phyloP scores from a whole-genome alignment of 78 protist genomes.

The Diacronema lutheri region DNA sequence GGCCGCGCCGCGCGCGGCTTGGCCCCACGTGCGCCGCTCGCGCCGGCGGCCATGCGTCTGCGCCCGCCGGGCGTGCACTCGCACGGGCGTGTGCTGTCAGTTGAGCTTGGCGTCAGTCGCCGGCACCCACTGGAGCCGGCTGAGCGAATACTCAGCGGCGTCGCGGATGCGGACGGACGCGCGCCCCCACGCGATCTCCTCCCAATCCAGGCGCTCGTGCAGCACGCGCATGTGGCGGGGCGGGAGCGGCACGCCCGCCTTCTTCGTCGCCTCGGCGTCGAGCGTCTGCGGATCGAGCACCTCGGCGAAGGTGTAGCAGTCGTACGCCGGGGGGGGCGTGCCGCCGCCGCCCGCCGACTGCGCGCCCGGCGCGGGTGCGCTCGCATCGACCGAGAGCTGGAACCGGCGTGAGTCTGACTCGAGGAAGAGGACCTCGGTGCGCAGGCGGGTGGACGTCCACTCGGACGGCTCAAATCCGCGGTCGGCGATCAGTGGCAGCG shows the following conservation, averaged over 20 bases:
- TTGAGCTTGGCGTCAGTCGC: too few relatives aligned
- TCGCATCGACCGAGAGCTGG: not conserved
- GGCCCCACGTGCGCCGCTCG: too few relatives aligned
- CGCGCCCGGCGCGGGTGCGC: too few relatives aligned
- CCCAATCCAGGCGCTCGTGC: not conserved
- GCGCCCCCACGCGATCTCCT: conserved; percentile 5
- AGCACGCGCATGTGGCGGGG: not conserved
- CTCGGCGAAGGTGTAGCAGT: not conserved
- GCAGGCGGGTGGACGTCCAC: not conserved
- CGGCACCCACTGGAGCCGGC: not conserved
- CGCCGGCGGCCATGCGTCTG: too few relatives aligned
- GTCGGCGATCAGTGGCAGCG: not conserved
- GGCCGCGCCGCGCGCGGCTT: too few relatives aligned
- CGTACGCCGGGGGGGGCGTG: not conserved
- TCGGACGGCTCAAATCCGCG: not conserved
- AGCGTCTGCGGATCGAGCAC: not conserved
- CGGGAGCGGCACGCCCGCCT: not conserved
- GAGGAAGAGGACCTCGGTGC: not conserved
- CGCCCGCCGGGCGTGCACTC: too few relatives aligned
- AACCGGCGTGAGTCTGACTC: not conserved
- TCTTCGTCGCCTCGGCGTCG: not conserved
- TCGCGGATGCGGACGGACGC: not conserved
- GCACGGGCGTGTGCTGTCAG: too few relatives aligned
- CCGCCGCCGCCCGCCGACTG: too few relatives aligned
- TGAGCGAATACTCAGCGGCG: not conserved